Base-by-base conservation (phyloP, 805 yeast genomes). In the Kodamaea kakaduensis region DNA sequence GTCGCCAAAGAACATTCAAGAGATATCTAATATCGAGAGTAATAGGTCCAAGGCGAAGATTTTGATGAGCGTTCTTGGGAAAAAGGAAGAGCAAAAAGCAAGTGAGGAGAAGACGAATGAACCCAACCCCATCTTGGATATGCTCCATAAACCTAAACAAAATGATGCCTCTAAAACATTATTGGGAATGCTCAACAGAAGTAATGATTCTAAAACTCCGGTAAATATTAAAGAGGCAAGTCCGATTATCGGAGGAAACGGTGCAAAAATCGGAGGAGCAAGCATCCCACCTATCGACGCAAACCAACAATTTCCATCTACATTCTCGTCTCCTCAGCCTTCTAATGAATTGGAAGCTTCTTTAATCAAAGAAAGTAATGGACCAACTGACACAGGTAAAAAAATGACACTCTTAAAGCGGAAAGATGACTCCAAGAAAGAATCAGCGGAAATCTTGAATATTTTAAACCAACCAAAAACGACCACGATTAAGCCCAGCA, bases 11-110 rank as follows among this genome's bases (percentile, higher is more conserved):
- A 29, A 32, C n/a, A 34, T 28, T 4, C 43, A 40, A 9, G 41
- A 34, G 6, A 18, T 43, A 6, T 38, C 40, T 6, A 51, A 51
- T 19, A 30, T 44, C 3, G 52, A 51, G 16, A 55, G 39, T 17
- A 57, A 58, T 27, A 47, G 58, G 28, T 51, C 61, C 6, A 59
- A 54, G 35, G 66, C 67, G 12, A 53, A 57, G 34, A 44, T 51
- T 19, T 48, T 61, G 27, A 42, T 61, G 44, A 51, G 49, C 32
- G 49, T 61, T 23, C 52, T 61, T 36, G 51, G 54, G 16, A 51
- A 41, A 33, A 43, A 48, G 26, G 36, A 34, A 12, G 18, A 39
- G 32, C 37, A 37, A 13, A 23, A 20, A 16, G 23, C 22, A 9
- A 19, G 37, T 3, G 15, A 15, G 32, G 23, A 9, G 13, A 25